Evolutionary conservation across 768 basidiomycete species (phyloP).

Genomic region (Pleurotus tuber-regium): DNA sequence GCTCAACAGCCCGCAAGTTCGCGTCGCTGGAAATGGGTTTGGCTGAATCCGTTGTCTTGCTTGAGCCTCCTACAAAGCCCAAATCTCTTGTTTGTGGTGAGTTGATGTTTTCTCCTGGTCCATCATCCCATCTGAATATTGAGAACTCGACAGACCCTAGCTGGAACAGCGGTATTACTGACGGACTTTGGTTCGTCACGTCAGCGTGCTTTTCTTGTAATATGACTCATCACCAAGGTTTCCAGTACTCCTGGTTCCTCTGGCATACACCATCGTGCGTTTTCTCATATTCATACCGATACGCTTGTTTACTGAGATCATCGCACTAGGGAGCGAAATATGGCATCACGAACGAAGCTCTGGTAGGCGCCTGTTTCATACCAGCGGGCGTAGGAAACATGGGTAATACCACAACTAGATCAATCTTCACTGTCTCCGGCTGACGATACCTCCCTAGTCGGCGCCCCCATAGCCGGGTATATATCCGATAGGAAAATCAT

Average conservation of each 20-base stretch:
- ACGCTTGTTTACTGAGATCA: neutral
- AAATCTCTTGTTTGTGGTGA: constrained; percentile 52
- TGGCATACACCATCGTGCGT: constrained; percentile 51
- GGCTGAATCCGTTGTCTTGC: constrained; percentile 58
- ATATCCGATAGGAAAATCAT: constrained; percentile 42
- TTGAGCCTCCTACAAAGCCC: constrained; percentile 55
- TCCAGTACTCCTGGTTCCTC: constrained; percentile 36
- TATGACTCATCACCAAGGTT: neutral
- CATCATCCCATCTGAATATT: too few species aligned
- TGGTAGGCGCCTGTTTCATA: constrained; percentile 40
- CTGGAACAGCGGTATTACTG: constrained; percentile 18
- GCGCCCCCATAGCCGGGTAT: constrained; percentile 43
- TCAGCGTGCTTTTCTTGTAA: neutral
- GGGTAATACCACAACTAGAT: too few species aligned
- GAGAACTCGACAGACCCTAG: neutral
- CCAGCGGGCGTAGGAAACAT: constrained; percentile 41
- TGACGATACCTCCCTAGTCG: too few species aligned
- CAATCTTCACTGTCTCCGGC: too few species aligned
- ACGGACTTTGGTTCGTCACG: constrained; percentile 38
- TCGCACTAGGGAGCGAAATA: constrained; percentile 40
- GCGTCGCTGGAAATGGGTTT: constrained; percentile 14
- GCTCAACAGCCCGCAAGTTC: neutral
- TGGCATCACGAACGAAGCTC: constrained; percentile 36
- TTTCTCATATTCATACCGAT: neutral
- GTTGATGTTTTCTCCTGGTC: constrained; percentile 21